Percentiles rank a stretch among this genome's conserved stretches.
Conservation (phyloP, 2,329 filamentous ascomycete genomes). For the Metarhizium robertsii region DNA sequence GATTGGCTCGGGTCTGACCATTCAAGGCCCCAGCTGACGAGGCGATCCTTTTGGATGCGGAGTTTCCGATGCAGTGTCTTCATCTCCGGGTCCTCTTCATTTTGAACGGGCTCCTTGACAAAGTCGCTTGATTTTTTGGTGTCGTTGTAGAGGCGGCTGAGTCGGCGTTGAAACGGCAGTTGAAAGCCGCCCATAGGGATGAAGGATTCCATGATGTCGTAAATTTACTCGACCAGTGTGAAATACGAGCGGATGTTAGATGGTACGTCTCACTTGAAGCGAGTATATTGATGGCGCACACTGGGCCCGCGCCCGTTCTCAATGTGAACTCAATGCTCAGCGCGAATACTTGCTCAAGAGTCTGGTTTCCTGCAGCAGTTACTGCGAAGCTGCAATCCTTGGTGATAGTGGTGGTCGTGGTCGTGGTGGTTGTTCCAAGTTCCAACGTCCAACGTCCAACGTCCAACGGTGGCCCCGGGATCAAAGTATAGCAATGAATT, state of each 20-base stretch:
- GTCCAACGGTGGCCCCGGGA: neutral
- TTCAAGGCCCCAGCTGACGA: constrained; percentile 71
- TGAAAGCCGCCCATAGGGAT: constrained; percentile 42
- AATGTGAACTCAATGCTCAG: too few relatives aligned
- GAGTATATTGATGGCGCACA: too few relatives aligned
- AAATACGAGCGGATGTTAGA: neutral
- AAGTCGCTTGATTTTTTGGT: constrained; percentile 72
- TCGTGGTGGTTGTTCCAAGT: too few relatives aligned
- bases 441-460: neutral
- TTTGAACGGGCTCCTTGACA: constrained; percentile 54
- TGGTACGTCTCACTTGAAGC: too few relatives aligned
- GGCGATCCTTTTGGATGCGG: constrained; percentile 69
- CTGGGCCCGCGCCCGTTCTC: too few relatives aligned
- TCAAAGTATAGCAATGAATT: neutral
- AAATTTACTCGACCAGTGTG: neutral
- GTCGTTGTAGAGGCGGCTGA: constrained; percentile 70
- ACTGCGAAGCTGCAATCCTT: too few relatives aligned
- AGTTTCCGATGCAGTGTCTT: constrained; percentile 65
- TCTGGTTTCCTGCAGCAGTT: too few relatives aligned
- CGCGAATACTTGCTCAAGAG: too few relatives aligned
- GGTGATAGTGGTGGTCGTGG: too few relatives aligned
- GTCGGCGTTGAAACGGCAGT: constrained; percentile 50
- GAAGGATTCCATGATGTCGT: constrained; percentile 37
- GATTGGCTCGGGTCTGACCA: constrained; percentile 67
- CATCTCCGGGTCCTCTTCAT: constrained; percentile 58